phyloP scores from a whole-genome alignment of 345 rosid species.

The Aethionema arabicum region DNA sequence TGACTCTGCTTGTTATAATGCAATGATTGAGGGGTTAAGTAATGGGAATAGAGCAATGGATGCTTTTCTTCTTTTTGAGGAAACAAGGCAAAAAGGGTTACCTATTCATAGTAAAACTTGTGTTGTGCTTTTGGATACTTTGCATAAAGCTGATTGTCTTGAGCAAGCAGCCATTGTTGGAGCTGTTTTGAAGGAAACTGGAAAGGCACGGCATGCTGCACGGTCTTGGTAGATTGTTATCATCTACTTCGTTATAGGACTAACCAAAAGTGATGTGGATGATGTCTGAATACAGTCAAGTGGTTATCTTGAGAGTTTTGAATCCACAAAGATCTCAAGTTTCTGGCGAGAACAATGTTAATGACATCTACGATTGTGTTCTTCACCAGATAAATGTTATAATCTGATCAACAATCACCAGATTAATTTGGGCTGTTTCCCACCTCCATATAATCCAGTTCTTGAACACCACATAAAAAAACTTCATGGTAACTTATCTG shows the following conservation, averaged over 20 bases:
- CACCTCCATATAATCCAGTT: constrained; percentile 9
- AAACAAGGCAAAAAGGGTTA: constrained; percentile 67
- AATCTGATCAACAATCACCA: constrained; percentile 1
- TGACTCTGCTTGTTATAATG: constrained; percentile 76
- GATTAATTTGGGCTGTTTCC: neutral
- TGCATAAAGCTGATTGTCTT: constrained; percentile 80
- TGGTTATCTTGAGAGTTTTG: constrained; percentile 7
- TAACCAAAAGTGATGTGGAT: constrained; percentile 12
- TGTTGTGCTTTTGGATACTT: constrained; percentile 76
- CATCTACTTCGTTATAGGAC: neutral
- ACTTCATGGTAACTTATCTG: constrained; percentile 25
- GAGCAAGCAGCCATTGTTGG: constrained; percentile 97
- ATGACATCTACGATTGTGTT: neutral
- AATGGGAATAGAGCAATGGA: constrained; percentile 66
- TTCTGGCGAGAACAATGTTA: constrained; percentile 16
- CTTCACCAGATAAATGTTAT: neutral
- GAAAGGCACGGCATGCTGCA: constrained; percentile 86
- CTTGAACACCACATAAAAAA: constrained; percentile 5
- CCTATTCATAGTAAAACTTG: constrained; percentile 73
- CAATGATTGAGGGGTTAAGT: constrained; percentile 86
- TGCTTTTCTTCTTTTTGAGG: constrained; percentile 79
- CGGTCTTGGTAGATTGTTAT: constrained; percentile 52
- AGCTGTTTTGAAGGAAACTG: constrained; percentile 81
- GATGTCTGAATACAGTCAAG: constrained; percentile 15
- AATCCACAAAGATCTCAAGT: constrained; percentile 19